These are phyloP conservation scores for Mallotus nudiflorus DNA, from an alignment of 345 rosid species.

Conservation along the genomic window DNA sequence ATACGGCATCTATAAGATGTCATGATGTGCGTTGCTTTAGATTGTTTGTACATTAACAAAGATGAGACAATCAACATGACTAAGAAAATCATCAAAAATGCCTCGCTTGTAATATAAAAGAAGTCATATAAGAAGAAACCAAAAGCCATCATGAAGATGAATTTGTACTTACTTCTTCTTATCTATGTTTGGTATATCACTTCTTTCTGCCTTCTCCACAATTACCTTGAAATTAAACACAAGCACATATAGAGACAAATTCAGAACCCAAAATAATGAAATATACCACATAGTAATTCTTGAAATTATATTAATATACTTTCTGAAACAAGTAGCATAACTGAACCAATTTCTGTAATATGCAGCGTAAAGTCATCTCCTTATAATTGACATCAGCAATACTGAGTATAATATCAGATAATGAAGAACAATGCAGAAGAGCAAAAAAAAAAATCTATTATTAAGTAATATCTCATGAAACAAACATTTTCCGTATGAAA, in stretches of 20 bases:
- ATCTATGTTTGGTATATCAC: constrained; percentile 91
- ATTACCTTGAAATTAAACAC: constrained; percentile 58
- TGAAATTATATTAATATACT: background rate
- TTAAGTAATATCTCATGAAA: background rate
- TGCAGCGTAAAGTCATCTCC: background rate
- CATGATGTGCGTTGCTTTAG: background rate
- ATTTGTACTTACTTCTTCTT: constrained; percentile 72
- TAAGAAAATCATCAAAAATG: background rate
- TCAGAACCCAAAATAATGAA: constrained; percentile 5
- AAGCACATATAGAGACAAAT: constrained; percentile 3
- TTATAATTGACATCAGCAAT: background rate
- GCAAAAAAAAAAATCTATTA: background rate
- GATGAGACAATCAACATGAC: no score
- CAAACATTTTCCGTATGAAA: background rate
- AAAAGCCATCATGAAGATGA: background rate
- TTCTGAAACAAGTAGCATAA: background rate
- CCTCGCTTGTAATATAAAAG: background rate
- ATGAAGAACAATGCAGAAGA: constrained; percentile 2
- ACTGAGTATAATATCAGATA: background rate
- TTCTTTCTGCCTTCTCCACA: constrained; percentile 95
- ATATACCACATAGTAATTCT: background rate
- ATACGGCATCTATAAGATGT: background rate
- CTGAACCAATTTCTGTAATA: background rate
- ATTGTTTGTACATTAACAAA: background rate
- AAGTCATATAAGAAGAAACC: background rate